Conservation (phyloP, 305 asterid species). For the Andrographis paniculata region DNA sequence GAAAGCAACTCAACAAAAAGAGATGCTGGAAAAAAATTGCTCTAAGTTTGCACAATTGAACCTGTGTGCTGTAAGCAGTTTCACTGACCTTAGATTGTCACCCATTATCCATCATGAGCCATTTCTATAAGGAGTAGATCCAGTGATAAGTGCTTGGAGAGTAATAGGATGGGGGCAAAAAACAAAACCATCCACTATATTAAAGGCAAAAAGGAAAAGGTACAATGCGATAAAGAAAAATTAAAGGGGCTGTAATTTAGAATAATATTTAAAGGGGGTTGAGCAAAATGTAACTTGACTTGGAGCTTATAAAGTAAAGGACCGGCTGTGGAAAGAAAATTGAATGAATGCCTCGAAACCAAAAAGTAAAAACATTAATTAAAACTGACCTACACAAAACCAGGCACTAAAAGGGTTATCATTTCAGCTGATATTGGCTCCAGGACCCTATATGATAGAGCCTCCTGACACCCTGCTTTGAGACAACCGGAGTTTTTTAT, state of each 20-base stretch:
- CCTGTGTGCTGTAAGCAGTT: slow-evolving; percentile 31
- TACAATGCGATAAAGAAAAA: slow-evolving; percentile 20
- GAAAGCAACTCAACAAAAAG: slow-evolving; percentile 18
- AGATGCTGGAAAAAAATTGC: slow-evolving; percentile 14
- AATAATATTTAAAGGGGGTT: slow-evolving; percentile 2
- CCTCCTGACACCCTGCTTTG: slow-evolving; percentile 70
- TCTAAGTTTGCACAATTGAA: slow-evolving; percentile 20
- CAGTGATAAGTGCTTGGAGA: slow-evolving; percentile 22
- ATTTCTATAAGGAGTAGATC: slow-evolving; percentile 28
- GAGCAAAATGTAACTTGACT: slow-evolving; percentile 21
- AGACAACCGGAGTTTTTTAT: slow-evolving; percentile 37
- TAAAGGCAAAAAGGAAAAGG: slow-evolving; percentile 24
- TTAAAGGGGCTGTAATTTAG: slow-evolving; percentile 22
- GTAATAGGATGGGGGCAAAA: slow-evolving; percentile 20
- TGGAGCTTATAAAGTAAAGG: slow-evolving; percentile 27
- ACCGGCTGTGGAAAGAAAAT: slow-evolving; percentile 19
- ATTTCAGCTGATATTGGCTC: slow-evolving; percentile 59
- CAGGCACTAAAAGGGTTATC: slow-evolving; percentile 56
- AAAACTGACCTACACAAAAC: slow-evolving; percentile 57
- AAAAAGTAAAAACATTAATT: slow-evolving; percentile 29
- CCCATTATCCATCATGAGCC: slow-evolving; percentile 34
- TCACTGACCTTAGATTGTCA: slow-evolving; percentile 23
- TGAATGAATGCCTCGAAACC: slow-evolving; percentile 27
- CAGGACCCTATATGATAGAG: slow-evolving; percentile 55
- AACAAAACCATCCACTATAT: background rate